Evolutionary conservation across 2,329 filamentous ascomycete species (phyloP).

Genomic region (Colletotrichum tanaceti): DNA sequence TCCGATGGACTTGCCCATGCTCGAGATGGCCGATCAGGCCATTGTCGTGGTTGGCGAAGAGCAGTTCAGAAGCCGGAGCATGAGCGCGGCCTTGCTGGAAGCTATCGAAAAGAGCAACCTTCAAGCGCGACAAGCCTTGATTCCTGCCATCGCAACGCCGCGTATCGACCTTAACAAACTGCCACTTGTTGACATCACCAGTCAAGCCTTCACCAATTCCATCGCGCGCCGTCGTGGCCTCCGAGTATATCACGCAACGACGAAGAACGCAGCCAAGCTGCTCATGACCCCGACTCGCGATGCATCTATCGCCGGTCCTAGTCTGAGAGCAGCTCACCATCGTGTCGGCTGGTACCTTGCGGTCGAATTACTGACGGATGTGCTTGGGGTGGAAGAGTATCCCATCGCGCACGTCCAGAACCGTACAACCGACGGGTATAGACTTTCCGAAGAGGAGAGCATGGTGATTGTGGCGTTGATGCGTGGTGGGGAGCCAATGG

Average conservation of each 20-base stretch:
- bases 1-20: constrained; percentile 67
- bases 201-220: constrained; percentile 44
- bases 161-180: constrained; percentile 57
- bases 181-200: constrained; percentile 49
- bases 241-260: constrained; percentile 56
- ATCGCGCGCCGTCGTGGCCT: constrained; percentile 26
- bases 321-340: constrained; percentile 61
- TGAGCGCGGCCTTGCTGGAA: constrained; percentile 59
- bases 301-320: constrained; percentile 56
- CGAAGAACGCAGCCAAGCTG: constrained; percentile 57
- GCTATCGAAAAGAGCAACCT: constrained; percentile 56
- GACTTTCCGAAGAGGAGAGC: constrained; percentile 57
- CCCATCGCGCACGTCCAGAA: constrained; percentile 65
- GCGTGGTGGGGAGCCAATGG: constrained; percentile 72
- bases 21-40: constrained; percentile 62
- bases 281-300: constrained; percentile 67
- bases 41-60: constrained; percentile 66
- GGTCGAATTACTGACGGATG: constrained; percentile 56
- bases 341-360: constrained; percentile 66
- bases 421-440: constrained; percentile 56
- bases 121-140: constrained; percentile 57
- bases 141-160: constrained; percentile 54
- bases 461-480: constrained; percentile 70
- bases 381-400: constrained; percentile 63
- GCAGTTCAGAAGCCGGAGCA: constrained; percentile 59